phyloP scores from a whole-genome alignment of 2,329 filamentous ascomycete species.

The Alternaria triticina region DNA sequence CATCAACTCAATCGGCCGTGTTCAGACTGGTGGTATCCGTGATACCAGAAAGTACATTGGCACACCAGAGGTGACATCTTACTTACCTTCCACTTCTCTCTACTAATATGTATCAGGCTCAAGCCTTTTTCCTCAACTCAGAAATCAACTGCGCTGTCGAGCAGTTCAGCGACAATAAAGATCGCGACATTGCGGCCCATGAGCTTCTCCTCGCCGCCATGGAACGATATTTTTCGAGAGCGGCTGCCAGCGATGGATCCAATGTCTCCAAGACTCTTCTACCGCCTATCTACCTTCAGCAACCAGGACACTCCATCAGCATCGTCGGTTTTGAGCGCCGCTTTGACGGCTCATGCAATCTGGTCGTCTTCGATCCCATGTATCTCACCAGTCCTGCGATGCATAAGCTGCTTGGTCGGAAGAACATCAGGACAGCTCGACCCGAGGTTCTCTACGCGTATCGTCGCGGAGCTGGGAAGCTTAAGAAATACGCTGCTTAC shows the following conservation, averaged over 20 bases:
- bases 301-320: slow-evolving; percentile 88
- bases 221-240: slow-evolving; percentile 74
- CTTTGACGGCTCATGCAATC: slow-evolving; percentile 66
- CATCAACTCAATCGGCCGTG: slow-evolving; percentile 74
- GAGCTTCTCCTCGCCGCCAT: slow-evolving; percentile 69
- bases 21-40: slow-evolving; percentile 84
- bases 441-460: slow-evolving; percentile 68
- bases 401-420: slow-evolving; percentile 61
- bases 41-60: slow-evolving; percentile 96
- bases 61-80: slow-evolving; percentile 74
- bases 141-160: slow-evolving; percentile 63
- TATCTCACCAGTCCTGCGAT: slow-evolving; percentile 73
- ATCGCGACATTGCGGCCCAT: slow-evolving; percentile 55
- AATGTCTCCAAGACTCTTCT: slow-evolving; percentile 75
- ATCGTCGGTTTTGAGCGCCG: slow-evolving; percentile 83
- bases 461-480: slow-evolving; percentile 70
- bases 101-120: slow-evolving; percentile 63
- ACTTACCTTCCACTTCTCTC: neutral
- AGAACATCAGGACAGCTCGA: slow-evolving; percentile 55
- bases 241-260: slow-evolving; percentile 54
- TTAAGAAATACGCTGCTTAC: slow-evolving; percentile 76
- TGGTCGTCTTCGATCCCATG: slow-evolving; percentile 89
- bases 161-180: slow-evolving; percentile 59
- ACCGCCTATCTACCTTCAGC: slow-evolving; percentile 89
- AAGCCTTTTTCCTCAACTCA: slow-evolving; percentile 76